phyloP scores from a whole-genome alignment of 805 yeast genomes.

The Torulaspora microellipsoides region DNA sequence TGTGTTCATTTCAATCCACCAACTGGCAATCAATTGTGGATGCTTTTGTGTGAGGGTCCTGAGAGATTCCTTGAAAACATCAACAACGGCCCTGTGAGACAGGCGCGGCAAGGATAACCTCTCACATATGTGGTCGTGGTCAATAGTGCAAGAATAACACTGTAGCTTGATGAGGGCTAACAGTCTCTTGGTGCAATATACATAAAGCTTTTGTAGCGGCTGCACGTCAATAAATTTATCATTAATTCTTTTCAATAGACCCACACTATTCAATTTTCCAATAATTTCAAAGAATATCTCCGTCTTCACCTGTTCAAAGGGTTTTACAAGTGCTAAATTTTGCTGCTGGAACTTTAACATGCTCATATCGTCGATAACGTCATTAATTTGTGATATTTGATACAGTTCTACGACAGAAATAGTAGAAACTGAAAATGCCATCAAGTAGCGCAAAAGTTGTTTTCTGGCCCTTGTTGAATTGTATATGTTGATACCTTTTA shows the following conservation, averaged over 20 bases:
- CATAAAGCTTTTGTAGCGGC: slow-evolving; percentile 10
- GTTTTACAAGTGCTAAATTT: slow-evolving; percentile 6
- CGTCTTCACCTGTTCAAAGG: slow-evolving; percentile 7
- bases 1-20: slow-evolving; percentile 23
- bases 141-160: slow-evolving; percentile 13
- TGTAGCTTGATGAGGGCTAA: slow-evolving; percentile 14
- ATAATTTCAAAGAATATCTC: slow-evolving; percentile 8
- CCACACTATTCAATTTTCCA: slow-evolving; percentile 3
- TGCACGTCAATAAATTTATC: slow-evolving; percentile 4
- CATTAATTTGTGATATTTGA: slow-evolving; percentile 4
- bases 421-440: neutral
- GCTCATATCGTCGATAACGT: slow-evolving; percentile 4
- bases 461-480: slow-evolving; percentile 5
- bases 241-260: slow-evolving; percentile 13
- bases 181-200: slow-evolving; percentile 12
- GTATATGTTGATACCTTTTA: slow-evolving; percentile 3
- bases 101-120: slow-evolving; percentile 5
- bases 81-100: slow-evolving; percentile 12
- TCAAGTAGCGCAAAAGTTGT: slow-evolving; percentile 4
- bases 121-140: slow-evolving; percentile 7
- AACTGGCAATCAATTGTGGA: slow-evolving; percentile 8
- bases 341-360: slow-evolving; percentile 8
- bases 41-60: slow-evolving; percentile 2
- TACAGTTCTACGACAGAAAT: slow-evolving; percentile 5
- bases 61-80: slow-evolving; percentile 13